phyloP scores from a whole-genome alignment of 192 early-diverging fungal genomes.

The Coemansia sp. region DNA sequence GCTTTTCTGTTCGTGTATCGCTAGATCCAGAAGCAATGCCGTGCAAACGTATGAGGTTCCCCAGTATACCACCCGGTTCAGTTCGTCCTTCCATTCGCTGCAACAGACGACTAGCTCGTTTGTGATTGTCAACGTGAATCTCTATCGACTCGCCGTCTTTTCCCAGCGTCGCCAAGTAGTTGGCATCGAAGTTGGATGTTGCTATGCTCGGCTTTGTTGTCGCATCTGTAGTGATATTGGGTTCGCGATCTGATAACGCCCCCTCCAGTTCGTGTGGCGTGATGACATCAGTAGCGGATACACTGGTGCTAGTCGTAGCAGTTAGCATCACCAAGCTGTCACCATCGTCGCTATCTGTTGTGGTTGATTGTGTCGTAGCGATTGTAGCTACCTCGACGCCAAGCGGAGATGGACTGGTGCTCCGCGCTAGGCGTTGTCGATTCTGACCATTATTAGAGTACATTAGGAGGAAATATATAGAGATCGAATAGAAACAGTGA shows the following conservation, averaged over 20 bases:
- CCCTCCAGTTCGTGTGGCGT: background rate
- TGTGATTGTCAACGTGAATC: constrained; percentile 26
- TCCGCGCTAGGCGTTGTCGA: background rate
- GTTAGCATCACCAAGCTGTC: background rate
- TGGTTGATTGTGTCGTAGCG: background rate
- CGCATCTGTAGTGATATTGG: background rate
- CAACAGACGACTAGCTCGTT: constrained; percentile 22
- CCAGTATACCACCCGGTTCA: constrained; percentile 14
- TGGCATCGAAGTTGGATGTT: constrained; percentile 37
- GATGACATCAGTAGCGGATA: background rate
- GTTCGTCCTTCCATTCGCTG: constrained; percentile 21
- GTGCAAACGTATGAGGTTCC: constrained; percentile 30
- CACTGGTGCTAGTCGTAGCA: background rate
- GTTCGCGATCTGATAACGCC: background rate
- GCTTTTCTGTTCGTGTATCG: background rate
- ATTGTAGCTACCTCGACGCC: background rate
- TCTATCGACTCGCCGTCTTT: constrained; percentile 23
- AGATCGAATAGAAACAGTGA: background rate
- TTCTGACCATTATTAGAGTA: background rate
- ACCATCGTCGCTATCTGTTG: background rate
- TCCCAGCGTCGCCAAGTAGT: constrained; percentile 25
- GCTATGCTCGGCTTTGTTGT: background rate
- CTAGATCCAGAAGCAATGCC: constrained; percentile 7
- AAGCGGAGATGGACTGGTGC: background rate
- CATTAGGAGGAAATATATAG: background rate